Evolutionary conservation across 106 monocot genomes (phyloP), one percentile per base, ranked within the genome.

Genomic region (Gastrodia elata): DNA sequence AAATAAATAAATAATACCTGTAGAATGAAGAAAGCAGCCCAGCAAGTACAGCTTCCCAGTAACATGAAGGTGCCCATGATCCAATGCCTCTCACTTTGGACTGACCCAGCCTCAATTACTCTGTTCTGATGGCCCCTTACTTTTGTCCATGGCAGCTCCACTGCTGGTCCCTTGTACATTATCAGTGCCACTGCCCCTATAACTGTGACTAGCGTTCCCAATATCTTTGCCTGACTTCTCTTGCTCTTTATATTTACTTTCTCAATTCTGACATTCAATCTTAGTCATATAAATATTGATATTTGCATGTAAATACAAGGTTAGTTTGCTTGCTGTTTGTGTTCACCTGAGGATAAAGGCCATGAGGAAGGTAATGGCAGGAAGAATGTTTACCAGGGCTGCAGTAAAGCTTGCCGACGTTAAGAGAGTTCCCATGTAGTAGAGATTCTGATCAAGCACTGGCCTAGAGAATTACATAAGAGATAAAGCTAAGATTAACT

Each of bases 371-470:
- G 91, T 87, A 0, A 97, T 68, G 0, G 96, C 84, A 9, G 90
- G 96, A 34, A 97, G 85, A 46, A 90, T 82, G 80, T 97, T 97
- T 74, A 70, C 79, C 11, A 97, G 28, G 0, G 96, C 92, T 0
- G 92, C 77, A 0, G 96, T 65, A 61, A 88, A 97, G 77, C 90
- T 90, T n/a, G 96, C 92, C 0, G 82, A 81, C 39, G 96, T 97
- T 41, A 70, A 27, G 10, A 86, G 82, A 30, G 85, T 70, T 6
- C 96, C 96, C 82, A 83, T 70, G 71, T 97, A 90, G 80, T 92
- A 90, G 39, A 89, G 81, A 74, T 92, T 92, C 67, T 90, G 90
- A 77, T 90, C 96, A 71, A 97, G 85, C 13, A 92, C 96, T 14
- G 96, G 96, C 80, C 96, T 95, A 37, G 67, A 2, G 22, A 64